Base-by-base conservation (phyloP, 768 basidiomycete genomes). In the Russula foetens region DNA sequence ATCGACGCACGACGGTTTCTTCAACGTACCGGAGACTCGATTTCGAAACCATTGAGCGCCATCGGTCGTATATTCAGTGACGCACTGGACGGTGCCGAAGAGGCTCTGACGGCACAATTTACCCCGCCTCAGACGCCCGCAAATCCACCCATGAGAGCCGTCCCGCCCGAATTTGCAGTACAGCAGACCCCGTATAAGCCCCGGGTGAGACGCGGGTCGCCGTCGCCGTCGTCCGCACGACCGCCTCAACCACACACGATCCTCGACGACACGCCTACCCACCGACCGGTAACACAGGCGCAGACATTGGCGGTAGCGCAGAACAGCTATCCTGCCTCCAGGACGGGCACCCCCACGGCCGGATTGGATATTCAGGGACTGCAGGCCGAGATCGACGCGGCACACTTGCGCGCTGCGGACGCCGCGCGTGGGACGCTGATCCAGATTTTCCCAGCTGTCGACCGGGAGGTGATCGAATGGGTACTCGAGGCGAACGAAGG, bases 401-500 rank as follows among this genome's bases (percentile, higher is more conserved):
- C 89, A 23, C 85, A 90, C 66, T 84, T 85, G 60, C 79, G 84
- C 46, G 90, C 88, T 23, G 82, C 82, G 17, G 81, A 78, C 17
- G 90, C 89, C 3, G 80, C 90, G 53, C 75, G 79, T 57, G 84
- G 85, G 66, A 96, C 93, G 31, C 74, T 98, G 63, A 73, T 80
- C 58, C 92, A 95, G 73, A 96, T 96, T 63, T 98, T 98, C 79
- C 94, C 94, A 1, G 71, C 71, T 11, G 77, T 89, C 64, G 95
- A 98, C 68, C 71, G 71, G 48, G 95, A 95, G 71, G 83, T 97
- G 33, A 80, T 92, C 44, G 90, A 93, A 60, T 87, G 83, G 82
- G 92, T 98, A 38, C 74, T 96, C 59, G 93, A 96, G 70, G 92
- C 90, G 47, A 92, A 92, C 67, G 83, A 82, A 8, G 90, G 91